A percentile compares a stretch with the other conserved stretches of the same genome.
Conservation (phyloP, 257 asterid species). For the Nicotiana tabacum region DNA sequence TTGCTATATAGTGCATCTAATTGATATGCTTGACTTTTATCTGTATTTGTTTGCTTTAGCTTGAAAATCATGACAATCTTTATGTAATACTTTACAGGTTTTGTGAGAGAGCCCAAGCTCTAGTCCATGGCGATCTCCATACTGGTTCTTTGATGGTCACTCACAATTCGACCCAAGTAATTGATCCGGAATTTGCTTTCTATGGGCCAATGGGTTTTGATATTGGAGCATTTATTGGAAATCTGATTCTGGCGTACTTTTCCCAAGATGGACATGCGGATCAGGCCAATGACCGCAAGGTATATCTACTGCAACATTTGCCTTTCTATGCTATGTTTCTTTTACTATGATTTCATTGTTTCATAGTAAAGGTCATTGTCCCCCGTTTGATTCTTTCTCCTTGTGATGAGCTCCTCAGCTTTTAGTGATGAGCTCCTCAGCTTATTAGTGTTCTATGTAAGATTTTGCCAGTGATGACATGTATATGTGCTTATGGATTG, state of each 20-base stretch:
- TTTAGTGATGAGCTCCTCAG: constrained; percentile 25
- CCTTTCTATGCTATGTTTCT: background rate
- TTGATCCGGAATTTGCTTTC: constrained; percentile 92
- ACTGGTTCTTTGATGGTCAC: constrained; percentile 96
- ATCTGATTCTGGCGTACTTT: constrained; percentile 79
- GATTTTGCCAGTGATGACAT: background rate
- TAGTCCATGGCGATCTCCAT: constrained; percentile 91
- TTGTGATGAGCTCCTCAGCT: background rate
- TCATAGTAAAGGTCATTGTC: background rate
- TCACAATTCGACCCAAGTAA: constrained; percentile 72
- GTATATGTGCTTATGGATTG: background rate
- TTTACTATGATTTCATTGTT: background rate
- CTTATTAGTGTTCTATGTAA: background rate
- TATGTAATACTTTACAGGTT: constrained; percentile 45
- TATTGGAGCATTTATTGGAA: constrained; percentile 91
- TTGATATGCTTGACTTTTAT: constrained; percentile 12
- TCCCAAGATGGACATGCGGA: constrained; percentile 91
- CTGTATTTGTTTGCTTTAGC: constrained; percentile 13
- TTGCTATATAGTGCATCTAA: background rate
- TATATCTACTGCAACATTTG: constrained; percentile 13
- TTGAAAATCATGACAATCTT: background rate
- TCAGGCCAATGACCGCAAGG: constrained; percentile 65
- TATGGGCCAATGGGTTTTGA: constrained; percentile 95
- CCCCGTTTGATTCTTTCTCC: background rate
- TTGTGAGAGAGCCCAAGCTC: constrained; percentile 97